Conservation (phyloP, 768 basidiomycete species). For the Rhodotorula graminis region DNA sequence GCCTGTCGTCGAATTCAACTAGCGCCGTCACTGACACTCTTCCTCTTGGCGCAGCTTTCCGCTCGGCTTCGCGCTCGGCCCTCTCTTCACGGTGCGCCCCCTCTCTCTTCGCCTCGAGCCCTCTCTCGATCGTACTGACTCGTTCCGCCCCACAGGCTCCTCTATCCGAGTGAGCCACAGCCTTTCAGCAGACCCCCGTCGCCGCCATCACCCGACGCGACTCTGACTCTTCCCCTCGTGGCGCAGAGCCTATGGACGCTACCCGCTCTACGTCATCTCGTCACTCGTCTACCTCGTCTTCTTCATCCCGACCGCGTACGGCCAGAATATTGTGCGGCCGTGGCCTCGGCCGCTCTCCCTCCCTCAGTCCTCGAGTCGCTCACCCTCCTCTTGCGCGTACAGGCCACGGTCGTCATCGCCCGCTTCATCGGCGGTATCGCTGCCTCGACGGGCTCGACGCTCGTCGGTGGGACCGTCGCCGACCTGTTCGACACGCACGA, state of each 20-base stretch:
- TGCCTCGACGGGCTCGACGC: slow-evolving; percentile 45
- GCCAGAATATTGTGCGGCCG: slow-evolving; percentile 44
- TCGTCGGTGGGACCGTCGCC: slow-evolving; percentile 49
- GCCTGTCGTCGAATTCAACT: too few relatives aligned
- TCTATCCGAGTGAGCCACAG: slow-evolving; percentile 9
- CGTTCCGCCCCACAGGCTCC: slow-evolving; percentile 32
- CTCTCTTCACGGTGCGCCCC: slow-evolving; percentile 40
- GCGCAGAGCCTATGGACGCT: slow-evolving; percentile 40
- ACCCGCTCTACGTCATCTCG: slow-evolving; percentile 44
- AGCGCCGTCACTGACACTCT: not conserved
- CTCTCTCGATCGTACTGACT: not conserved
- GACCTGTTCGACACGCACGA: slow-evolving; percentile 47
- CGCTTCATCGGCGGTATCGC: slow-evolving; percentile 46
- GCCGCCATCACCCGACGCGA: not conserved
- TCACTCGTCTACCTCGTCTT: slow-evolving; percentile 38
- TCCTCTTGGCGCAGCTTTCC: slow-evolving; percentile 10
- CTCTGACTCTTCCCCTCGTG: too few relatives aligned
- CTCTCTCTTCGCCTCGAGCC: not conserved
- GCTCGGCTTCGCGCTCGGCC: slow-evolving; percentile 45
- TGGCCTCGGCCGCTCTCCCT: not conserved
- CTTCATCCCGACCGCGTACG: slow-evolving; percentile 40
- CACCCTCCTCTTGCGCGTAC: not conserved
- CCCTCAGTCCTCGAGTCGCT: not conserved
- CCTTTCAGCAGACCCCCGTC: not conserved
- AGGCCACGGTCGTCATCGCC: slow-evolving; percentile 44